Conservation (phyloP, 208 protist genomes). For the Strigomonas culicis region DNA sequence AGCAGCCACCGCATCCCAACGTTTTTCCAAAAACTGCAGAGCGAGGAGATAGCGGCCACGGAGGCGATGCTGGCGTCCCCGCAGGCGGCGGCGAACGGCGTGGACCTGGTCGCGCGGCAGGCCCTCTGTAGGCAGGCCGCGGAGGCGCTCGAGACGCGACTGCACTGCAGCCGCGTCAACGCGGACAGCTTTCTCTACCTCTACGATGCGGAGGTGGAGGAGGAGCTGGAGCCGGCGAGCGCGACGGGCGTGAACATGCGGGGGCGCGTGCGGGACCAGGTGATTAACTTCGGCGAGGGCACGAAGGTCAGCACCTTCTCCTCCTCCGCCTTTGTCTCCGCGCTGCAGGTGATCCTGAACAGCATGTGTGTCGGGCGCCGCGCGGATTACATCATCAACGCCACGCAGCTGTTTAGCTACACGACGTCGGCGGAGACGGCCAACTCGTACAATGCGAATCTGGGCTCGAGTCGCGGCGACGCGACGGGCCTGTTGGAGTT, state of each 20-base stretch:
- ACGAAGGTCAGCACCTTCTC: conserved; percentile 1
- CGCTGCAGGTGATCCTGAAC: conserved; percentile 16
- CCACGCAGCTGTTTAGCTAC: conserved; percentile 9
- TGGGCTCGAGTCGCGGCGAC: neutral
- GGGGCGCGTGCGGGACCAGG: conserved; percentile 6
- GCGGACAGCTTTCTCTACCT: neutral
- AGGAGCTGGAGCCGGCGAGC: too few relatives aligned
- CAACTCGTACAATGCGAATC: neutral
- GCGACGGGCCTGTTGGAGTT: neutral
- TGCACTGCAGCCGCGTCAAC: conserved; percentile 8
- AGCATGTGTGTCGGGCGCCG: conserved; percentile 13
- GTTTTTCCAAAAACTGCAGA: neutral
- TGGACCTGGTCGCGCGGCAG: neutral
- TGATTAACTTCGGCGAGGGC: conserved; percentile 12
- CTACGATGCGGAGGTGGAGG: neutral
- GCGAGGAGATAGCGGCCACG: neutral
- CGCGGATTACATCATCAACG: conserved; percentile 15
- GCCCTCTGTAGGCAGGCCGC: conserved; percentile 6
- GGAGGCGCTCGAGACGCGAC: conserved; percentile 7
- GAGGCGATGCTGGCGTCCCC: neutral
- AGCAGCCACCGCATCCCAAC: neutral
- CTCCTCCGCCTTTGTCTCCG: conserved; percentile 18
- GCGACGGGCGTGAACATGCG: neutral
- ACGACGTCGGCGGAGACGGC: conserved; percentile 2
- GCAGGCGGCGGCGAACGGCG: neutral